Base-by-base conservation (phyloP, 2,329 filamentous ascomycete genomes). In the Penicillium sp. region DNA sequence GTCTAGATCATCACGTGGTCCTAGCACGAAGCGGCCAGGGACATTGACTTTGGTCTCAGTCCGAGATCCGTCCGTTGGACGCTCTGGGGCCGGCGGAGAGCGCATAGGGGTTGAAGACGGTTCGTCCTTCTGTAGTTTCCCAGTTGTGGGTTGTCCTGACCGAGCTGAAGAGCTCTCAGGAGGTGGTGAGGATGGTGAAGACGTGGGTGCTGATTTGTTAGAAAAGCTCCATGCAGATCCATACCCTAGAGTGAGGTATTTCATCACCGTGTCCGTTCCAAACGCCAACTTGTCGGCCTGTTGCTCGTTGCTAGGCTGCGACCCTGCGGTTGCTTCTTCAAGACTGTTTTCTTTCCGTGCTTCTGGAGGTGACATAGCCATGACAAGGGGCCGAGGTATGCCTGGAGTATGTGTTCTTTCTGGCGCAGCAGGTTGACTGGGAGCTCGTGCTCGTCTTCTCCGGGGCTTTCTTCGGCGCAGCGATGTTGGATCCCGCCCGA, bases 401-500 rank as follows among this genome's bases (percentile, higher is more conserved):
- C 78, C 74, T 6, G 78, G 78, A 4, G 73, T 73, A 33, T 74
- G 71, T 7, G 61, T 67, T 37, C 65, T 67, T 42, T 71, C 71
- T 38, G 68, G 62, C 4, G 61, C 61, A 14, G 62, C 62, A 30
- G 55, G 52, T n/a, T 64, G 68, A 14, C 19, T 19, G 16, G 53
- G 11, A 35, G 43, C 43, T 14, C 35, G 61, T 56, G n/a, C 67
- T 51, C 71, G 71, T 54, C 67, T 67, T 52, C 75, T 80, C 49
- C 73, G 73, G 59, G 66, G 66, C 59, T 71, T 76, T 68, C 71
- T 76, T 52, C 83, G 82, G 35, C 89, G 84, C 61, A 84, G 83
- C 1, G 90, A 89, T 1, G 84, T 85, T 14, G 92, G 90, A 66
- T 92, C 93, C 38, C 96, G 90, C 56, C 86, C 85, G 6, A 97